A percentile compares a stretch with the other conserved stretches of the same genome.
Conservation (phyloP, 768 basidiomycete species). For the Phaffia australis region DNA sequence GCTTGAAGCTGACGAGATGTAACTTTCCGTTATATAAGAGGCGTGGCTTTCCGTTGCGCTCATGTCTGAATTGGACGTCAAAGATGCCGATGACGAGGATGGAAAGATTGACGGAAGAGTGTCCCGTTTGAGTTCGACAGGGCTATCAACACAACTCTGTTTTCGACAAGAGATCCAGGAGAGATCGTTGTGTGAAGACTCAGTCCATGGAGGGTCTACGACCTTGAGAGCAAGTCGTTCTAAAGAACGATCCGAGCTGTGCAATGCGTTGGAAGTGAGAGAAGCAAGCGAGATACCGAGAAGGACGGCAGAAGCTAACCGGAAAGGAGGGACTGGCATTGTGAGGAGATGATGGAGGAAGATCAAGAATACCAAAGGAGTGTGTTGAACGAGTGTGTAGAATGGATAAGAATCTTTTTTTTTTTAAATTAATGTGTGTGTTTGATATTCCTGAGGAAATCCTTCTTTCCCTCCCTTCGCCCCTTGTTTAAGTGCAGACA, state of each 20-base stretch:
- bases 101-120: not conserved
- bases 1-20: not conserved
- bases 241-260: not conserved
- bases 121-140: not conserved
- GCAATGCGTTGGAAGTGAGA: not conserved
- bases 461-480: too few species aligned
- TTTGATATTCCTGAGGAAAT: too few species aligned
- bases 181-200: not conserved
- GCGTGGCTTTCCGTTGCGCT: not conserved
- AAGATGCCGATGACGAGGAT: not conserved
- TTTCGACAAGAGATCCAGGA: not conserved
- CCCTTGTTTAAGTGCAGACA: too few species aligned
- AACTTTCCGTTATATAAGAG: not conserved
- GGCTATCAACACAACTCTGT: not conserved
- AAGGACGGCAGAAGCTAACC: not conserved
- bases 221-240: not conserved
- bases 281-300: not conserved
- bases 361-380: not conserved
- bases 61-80: not conserved
- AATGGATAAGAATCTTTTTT: too few species aligned
- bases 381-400: not conserved
- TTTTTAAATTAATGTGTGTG: too few species aligned
- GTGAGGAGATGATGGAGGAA: not conserved
- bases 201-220: not conserved
- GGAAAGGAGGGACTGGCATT: not conserved